Base-by-base conservation (phyloP, 2,329 filamentous ascomycete genomes). In the Davidsoniella virescens region DNA sequence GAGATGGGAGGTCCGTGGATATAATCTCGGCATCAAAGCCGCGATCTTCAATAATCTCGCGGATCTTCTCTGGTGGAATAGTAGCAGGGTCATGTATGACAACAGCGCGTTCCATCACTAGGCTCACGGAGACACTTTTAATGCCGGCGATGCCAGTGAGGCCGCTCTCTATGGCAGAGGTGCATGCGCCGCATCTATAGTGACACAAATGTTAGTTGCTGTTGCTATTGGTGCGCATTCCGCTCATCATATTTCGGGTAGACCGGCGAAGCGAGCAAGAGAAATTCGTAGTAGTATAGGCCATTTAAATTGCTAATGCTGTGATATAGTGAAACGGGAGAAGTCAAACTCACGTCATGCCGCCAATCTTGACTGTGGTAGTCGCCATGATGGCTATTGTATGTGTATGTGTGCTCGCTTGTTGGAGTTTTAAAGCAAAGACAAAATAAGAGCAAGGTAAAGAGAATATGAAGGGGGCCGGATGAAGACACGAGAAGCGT, bases 61-160 rank as follows among this genome's bases (percentile, higher is more conserved):
- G 78, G 53, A 96, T 75, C 57, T 81, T 69, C 37, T 88, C 83
- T 53, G 87, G 75, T 12, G 85, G 68, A 49, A 96, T 75, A 48
- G 76, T 73, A 50, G 73, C 68, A 1, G 86, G 78, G 64, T 96
- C 83, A 66, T 98, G 92, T 65, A 88, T 82, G 36, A 96, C 72
- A 40, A 96, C 88, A n/a, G 90, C 92, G 54, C 90, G 80, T 65
- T 94, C 88, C 79, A 95, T 94, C 51, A 95, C 84, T 58, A 98
- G 70, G 62, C 87, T 94, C 59, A 98, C 84, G 8, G 87, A 93
- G 53, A 96, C 87, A 58, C 75, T 87, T 55, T 83, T 84, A 8
- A 92, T 80, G 50, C 92, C 90, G 38, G 82, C 72, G 4, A 94
- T 75, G 56, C 76, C 78, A 59, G 86, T 83, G 67, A 98, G 94